A percentile compares a stretch with the other conserved stretches of the same genome.
Conservation (phyloP, 768 basidiomycete genomes). For the Auricularia auricula-judae region DNA sequence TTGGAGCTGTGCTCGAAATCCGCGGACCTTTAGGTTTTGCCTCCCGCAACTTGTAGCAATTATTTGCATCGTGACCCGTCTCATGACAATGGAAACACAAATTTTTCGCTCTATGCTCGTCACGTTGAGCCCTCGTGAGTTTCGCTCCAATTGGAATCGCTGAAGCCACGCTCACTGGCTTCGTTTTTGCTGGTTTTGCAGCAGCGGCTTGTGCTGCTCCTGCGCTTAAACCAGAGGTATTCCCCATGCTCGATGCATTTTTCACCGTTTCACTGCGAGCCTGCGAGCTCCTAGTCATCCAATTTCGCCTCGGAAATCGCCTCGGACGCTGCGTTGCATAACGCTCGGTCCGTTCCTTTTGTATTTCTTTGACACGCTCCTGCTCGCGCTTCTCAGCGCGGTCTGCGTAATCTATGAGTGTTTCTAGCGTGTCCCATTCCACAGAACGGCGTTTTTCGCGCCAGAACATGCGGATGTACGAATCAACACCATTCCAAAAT, state of each 20-base stretch:
- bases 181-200: background rate
- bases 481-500: background rate
- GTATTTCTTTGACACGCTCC: background rate
- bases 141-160: background rate
- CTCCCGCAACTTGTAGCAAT: too few species aligned
- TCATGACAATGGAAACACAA: background rate
- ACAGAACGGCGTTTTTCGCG: background rate
- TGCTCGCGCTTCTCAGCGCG: background rate
- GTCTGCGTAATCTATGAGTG: background rate
- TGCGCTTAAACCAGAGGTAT: background rate
- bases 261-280: too few species aligned
- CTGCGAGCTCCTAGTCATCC: too few species aligned
- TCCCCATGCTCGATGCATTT: too few species aligned
- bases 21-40: too few species aligned
- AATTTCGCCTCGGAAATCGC: too few species aligned
- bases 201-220: background rate
- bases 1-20: too few species aligned
- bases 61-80: background rate
- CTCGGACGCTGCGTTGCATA: too few species aligned
- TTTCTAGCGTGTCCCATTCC: background rate
- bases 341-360: background rate
- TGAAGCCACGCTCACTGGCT: too few species aligned
- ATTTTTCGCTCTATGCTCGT: background rate
- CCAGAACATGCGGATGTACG: background rate
- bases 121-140: background rate